Evolutionary conservation across 495 filamentous ascomycete species (phyloP), one percentile per base, ranked within the genome.

Genomic region (Tuber borchii): DNA sequence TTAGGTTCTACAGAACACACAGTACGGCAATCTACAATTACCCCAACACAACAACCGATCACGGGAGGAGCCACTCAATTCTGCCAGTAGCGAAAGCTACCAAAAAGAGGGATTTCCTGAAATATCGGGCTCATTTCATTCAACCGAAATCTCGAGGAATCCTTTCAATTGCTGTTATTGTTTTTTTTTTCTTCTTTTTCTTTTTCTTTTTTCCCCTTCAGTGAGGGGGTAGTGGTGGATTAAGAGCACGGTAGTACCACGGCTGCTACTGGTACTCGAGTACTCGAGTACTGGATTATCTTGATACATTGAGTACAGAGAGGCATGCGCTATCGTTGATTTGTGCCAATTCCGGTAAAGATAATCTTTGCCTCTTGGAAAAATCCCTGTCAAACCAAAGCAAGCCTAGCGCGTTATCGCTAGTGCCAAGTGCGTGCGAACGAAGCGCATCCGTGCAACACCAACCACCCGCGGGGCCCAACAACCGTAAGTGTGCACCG

Each of bases 341-440:
- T 73, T 79, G 78, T 34, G 76, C 77, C 75, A 73, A 77, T 78
- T 79, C 75, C 70, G 77, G 77, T 79, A 71, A 77, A 75, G 77
- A 75, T 79, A 79, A 78, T 73, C 76, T 65, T 31, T 79, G 73
- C 73, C 78, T 79, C 75, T 78, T 75, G 51, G 73, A 79, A 68
- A 70, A 77, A 79, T 79, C 77, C 77, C 51, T 71, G 56, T 79
- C 48, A 79, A 70, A 46, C 78, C 76, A 75, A 76, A 79, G 73
- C 45, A 31, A 76, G 78, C 42, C 70, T 79, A 79, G 78, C 77
- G 78, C 75, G 76, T 71, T 45, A 73, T 71, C 73, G 76, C 77
- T 78, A 71, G 78, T 79, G 76, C 78, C 78, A 79, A 78, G 73
- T 74, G 74, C 74, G 71, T 77, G 73, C 61, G 40, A 74, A 31